Evolutionary conservation across 1,284 basidiomycete genomes (phyloP), one percentile per base, ranked within the genome.

Genomic region (Moesziomyces aphidis): DNA sequence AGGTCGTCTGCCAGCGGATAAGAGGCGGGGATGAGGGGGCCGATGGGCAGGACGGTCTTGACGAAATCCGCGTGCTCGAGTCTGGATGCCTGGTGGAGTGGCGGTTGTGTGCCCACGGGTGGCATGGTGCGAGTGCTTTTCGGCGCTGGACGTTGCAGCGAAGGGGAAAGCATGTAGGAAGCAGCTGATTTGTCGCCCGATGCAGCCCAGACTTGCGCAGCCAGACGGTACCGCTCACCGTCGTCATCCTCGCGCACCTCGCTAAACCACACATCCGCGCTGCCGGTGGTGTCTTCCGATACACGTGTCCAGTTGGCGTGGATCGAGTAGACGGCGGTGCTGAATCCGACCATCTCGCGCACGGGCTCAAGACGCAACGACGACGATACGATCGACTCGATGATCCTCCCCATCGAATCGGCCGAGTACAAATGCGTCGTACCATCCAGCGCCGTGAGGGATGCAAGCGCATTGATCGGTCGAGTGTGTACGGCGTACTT

Each of bases 371-470:
- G 42, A 3, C 66, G 51, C 4, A 42, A 45, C 1, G 57, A 31
- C 15, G 24, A 17, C 2, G 53, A 23, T 43, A 72, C 51, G n/a
- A 43, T 43, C 23, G 21, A 53, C 53, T 78, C 73, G 31, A 72
- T 28, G 9, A 78, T 46, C 0, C 76, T 56, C 4, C 76, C 76
- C 69, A 78, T 76, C 7, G 57, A 62, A 52, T 78, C 76, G 1
- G 66, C 76, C 5, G 73, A 73, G 45, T 70, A 76, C 44, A 78
- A 34, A 0, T 53, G 44, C 3, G 64, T 61, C 24, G 15, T 44
- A 7, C 55, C 55, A 24, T 58, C 58, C 0, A 57, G 17, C 0
- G 31, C 52, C 6, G 15, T 7, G 4, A 76, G 50, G 0, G 64
- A 59, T 22, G 56, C 39, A 6, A 78, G 51, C 0, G 48, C 43